A percentile compares a stretch with the other conserved stretches of the same genome.
Conservation (phyloP, 441 rosid species). For the Croton setiger region DNA sequence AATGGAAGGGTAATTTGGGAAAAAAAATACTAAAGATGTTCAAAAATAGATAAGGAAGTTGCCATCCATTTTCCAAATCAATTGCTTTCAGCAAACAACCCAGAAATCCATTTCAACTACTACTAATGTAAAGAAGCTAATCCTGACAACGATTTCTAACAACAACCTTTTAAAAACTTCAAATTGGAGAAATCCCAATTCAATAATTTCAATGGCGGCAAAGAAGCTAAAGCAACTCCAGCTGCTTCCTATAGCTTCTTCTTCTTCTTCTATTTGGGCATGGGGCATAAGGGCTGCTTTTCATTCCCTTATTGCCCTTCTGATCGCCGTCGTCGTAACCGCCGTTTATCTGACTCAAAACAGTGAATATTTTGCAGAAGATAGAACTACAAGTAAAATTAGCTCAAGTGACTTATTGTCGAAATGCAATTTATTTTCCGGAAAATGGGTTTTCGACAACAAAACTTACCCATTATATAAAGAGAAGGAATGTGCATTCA, state of each 20-base stretch:
- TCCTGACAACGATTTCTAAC: conserved; percentile 35
- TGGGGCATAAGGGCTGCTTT: conserved; percentile 54
- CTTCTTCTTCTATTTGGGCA: conserved; percentile 13
- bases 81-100: conserved; percentile 35
- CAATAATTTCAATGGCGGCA: conserved; percentile 37
- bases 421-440: conserved; percentile 68
- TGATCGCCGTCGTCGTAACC: conserved; percentile 45
- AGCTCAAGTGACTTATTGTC: conserved; percentile 17
- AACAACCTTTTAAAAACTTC: conserved; percentile 34
- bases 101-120: conserved; percentile 20
- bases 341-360: conserved; percentile 38
- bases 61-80: neutral
- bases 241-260: conserved; percentile 12
- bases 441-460: conserved; percentile 88
- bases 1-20: conserved; percentile 21
- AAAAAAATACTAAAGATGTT: neutral
- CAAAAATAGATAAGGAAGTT: neutral
- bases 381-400: conserved; percentile 10
- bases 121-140: conserved; percentile 20
- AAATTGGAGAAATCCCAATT: conserved; percentile 11
- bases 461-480: conserved; percentile 64
- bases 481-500: conserved; percentile 72
- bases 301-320: conserved; percentile 61
- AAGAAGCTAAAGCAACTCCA: conserved; percentile 35
- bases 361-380: conserved; percentile 22